A percentile compares a stretch with the other conserved stretches of the same genome.
phyloP scores from a whole-genome alignment of 495 filamentous ascomycete genomes.

The Jackrogersella minutella region DNA sequence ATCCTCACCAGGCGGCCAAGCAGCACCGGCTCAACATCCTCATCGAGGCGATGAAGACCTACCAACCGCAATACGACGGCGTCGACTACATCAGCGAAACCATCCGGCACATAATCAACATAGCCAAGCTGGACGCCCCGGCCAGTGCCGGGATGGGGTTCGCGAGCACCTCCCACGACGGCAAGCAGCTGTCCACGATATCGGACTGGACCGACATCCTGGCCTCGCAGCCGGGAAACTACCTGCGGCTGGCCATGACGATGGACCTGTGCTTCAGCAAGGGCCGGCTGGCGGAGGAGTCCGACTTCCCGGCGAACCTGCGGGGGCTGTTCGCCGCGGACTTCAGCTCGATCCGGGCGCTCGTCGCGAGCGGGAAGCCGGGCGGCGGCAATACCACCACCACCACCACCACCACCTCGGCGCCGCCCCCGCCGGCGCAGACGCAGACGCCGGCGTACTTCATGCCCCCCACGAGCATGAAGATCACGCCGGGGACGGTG shows the following conservation, averaged over 20 bases:
- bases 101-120: slow-evolving; percentile 47
- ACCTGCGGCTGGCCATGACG: slow-evolving; percentile 46
- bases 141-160: slow-evolving; percentile 14
- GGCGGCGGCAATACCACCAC: no score
- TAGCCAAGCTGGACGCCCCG: slow-evolving; percentile 42
- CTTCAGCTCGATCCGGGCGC: slow-evolving; percentile 41
- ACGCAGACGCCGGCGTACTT: slow-evolving; percentile 5
- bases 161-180: slow-evolving; percentile 9
- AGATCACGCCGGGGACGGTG: slow-evolving; percentile 38
- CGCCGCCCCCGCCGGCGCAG: neutral
- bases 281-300: slow-evolving; percentile 42
- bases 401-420: no score
- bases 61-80: slow-evolving; percentile 48
- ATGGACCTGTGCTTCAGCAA: slow-evolving; percentile 48
- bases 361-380: slow-evolving; percentile 24
- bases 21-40: slow-evolving; percentile 50
- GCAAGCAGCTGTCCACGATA: slow-evolving; percentile 37
- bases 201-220: slow-evolving; percentile 48
- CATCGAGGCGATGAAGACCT: slow-evolving; percentile 49
- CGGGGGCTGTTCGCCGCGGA: slow-evolving; percentile 45
- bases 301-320: slow-evolving; percentile 44
- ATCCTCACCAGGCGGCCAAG: slow-evolving; percentile 39
- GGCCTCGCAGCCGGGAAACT: slow-evolving; percentile 42
- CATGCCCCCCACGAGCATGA: slow-evolving; percentile 16
- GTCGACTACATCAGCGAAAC: slow-evolving; percentile 48